Evolutionary conservation across 768 basidiomycete species (phyloP).

Genomic region (Pholiota molesta): DNA sequence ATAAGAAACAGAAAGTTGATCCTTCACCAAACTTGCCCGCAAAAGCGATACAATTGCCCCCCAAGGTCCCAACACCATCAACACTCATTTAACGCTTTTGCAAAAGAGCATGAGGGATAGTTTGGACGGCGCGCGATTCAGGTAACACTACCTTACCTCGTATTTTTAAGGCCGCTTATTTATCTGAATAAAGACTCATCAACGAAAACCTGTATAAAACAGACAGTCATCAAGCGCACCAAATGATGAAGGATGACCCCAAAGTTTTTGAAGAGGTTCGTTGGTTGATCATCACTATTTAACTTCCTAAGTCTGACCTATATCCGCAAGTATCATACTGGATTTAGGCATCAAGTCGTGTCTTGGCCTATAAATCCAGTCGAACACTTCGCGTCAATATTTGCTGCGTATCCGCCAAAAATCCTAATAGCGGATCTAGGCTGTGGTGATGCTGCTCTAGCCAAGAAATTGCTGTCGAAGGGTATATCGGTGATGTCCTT

Average conservation of each 20-base stretch:
- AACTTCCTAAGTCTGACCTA: not conserved
- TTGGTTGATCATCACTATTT: constrained; percentile 4
- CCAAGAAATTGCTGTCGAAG: constrained; percentile 69
- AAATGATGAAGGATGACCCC: constrained; percentile 86
- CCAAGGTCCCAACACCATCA: constrained; percentile 6
- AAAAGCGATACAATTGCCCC: constrained; percentile 22
- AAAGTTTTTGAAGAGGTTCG: constrained; percentile 81
- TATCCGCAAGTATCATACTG: constrained; percentile 79
- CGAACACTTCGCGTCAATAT: constrained; percentile 69
- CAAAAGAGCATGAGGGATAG: constrained; percentile 81
- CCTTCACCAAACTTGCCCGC: constrained; percentile 10
- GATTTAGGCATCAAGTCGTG: constrained; percentile 89
- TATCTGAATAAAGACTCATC: constrained; percentile 61
- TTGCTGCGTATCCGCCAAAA: constrained; percentile 64
- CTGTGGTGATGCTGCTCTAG: constrained; percentile 92
- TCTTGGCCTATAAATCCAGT: constrained; percentile 96
- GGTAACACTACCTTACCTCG: constrained; percentile 43
- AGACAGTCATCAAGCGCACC: constrained; percentile 69
- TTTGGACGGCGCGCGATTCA: constrained; percentile 85
- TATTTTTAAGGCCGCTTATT: not conserved
- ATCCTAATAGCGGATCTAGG: constrained; percentile 92
- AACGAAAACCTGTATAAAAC: constrained; percentile 94
- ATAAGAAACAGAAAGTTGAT: constrained; percentile 12
- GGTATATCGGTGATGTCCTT: constrained; percentile 75
- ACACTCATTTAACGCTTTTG: constrained; percentile 59